Conservation (phyloP, 345 rosid species). For the Eucalyptus camaldulensis region DNA sequence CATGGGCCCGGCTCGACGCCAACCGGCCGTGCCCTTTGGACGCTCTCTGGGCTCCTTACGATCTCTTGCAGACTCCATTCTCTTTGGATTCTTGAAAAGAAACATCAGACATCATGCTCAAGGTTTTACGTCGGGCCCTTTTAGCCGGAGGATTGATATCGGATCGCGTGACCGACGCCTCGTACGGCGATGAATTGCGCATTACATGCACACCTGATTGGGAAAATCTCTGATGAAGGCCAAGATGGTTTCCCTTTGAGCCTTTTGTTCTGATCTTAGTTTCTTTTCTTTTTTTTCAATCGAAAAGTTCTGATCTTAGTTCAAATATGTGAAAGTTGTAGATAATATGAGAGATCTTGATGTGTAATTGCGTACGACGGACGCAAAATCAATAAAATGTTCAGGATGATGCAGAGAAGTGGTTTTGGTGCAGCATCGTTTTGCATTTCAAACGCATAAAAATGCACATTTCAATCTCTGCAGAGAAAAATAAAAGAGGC, state of each 20-base stretch:
- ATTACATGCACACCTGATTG: constrained; percentile 17
- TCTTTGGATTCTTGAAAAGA: background rate
- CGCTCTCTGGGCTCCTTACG: background rate
- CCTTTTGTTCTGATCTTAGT: background rate
- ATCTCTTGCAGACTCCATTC: background rate
- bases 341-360: background rate
- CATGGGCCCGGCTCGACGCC: background rate
- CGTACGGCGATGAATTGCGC: background rate
- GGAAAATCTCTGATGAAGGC: background rate
- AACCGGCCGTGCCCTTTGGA: background rate
- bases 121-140: background rate
- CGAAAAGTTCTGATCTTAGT: background rate
- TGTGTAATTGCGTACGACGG: background rate
- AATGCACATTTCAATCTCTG: constrained; percentile 22
- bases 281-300: no score
- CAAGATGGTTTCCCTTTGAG: background rate
- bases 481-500: background rate
- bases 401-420: background rate
- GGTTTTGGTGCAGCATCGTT: background rate
- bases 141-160: background rate
- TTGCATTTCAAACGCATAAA: constrained; percentile 17
- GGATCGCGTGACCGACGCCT: background rate
- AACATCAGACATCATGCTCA: background rate
- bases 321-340: background rate
- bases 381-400: background rate